phyloP scores from a whole-genome alignment of 306 rosid genomes.

The Carpinus viminea region DNA sequence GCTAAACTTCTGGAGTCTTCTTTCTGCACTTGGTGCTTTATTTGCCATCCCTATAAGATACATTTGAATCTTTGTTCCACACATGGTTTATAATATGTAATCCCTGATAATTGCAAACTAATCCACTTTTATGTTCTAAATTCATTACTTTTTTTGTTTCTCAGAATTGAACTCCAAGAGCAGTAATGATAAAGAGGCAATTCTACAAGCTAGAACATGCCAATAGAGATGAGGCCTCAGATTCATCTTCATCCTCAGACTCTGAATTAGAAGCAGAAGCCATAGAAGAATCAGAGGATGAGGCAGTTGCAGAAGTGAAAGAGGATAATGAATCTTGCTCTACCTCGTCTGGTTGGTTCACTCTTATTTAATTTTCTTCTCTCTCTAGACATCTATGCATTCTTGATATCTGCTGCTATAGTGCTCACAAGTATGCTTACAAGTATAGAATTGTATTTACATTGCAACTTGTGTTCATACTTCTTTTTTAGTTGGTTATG shows the following conservation, averaged over 20 bases:
- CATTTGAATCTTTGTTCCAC: not conserved
- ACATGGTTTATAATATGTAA: not conserved
- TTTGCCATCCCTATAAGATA: not conserved
- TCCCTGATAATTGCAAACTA: not conserved
- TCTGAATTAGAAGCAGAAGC: constrained; percentile 47
- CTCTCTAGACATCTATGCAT: not conserved
- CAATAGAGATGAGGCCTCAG: constrained; percentile 53
- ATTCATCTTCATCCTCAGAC: constrained; percentile 61
- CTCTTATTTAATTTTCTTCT: not conserved
- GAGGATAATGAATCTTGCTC: constrained; percentile 48
- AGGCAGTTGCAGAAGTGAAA: constrained; percentile 26
- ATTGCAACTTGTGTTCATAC: not conserved
- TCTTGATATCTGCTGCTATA: not conserved
- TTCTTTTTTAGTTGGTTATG: not conserved
- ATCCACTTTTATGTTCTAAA: not conserved
- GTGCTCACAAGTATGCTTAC: not conserved
- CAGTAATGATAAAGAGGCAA: constrained; percentile 76
- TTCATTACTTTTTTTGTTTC: constrained; percentile 4
- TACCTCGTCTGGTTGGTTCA: constrained; percentile 63
- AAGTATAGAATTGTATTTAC: not conserved
- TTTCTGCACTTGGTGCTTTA: not conserved
- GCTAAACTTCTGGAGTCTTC: no score
- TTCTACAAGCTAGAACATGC: constrained; percentile 73
- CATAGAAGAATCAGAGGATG: constrained; percentile 43
- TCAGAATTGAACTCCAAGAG: constrained; percentile 11